phyloP scores from a whole-genome alignment of 164 flowering plant genomes.

The Magnolia sinica region DNA sequence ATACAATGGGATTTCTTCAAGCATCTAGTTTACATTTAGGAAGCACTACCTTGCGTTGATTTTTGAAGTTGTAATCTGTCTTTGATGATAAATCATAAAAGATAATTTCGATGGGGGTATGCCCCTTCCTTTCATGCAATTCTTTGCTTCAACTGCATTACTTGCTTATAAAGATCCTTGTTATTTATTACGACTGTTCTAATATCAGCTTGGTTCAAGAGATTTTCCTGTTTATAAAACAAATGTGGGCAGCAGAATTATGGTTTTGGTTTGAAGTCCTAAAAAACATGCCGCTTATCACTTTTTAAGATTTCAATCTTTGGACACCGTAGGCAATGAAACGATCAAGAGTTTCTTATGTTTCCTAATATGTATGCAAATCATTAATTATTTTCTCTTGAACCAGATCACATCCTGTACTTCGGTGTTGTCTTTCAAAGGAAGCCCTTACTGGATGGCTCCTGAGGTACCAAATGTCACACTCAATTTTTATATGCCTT shows the following conservation, averaged over 20 bases:
- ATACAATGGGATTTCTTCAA: background rate
- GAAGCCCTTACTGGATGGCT: conserved; percentile 99
- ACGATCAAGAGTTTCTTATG: background rate
- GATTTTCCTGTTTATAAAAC: background rate
- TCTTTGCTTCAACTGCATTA: background rate
- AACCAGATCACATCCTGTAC: conserved; percentile 54
- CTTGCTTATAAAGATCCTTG: background rate
- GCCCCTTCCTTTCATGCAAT: background rate
- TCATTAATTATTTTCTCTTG: conserved; percentile 15
- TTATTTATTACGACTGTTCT: background rate
- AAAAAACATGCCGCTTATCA: background rate
- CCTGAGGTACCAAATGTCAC: conserved; percentile 64
- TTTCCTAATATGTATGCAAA: background rate
- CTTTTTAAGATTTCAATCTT: background rate
- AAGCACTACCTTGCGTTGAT: background rate
- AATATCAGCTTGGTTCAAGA: background rate
- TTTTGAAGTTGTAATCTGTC: background rate
- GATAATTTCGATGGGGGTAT: background rate
- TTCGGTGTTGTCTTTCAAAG: conserved; percentile 91
- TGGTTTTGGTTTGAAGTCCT: background rate
- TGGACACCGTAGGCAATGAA: background rate
- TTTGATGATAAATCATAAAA: background rate
- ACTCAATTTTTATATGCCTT: background rate
- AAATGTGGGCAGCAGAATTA: background rate
- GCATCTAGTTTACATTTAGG: background rate